Conservation (phyloP, 768 basidiomycete species). For the Omphalotus guepiniiformis region DNA sequence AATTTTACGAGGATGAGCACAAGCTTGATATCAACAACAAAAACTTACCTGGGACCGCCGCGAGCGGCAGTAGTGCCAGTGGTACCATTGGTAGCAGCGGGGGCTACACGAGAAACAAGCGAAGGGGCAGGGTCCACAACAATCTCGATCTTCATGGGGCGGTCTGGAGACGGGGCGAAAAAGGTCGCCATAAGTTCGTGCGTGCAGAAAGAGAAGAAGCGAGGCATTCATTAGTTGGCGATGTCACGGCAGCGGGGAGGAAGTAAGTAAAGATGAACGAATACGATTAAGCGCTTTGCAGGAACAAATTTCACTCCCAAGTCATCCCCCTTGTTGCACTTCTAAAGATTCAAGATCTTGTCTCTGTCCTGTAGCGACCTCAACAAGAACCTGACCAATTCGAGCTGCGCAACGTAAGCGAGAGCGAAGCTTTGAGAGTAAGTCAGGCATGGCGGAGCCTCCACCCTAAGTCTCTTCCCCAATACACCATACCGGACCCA, state of each 20-base stretch:
- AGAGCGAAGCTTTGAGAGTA: no score
- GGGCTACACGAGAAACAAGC: constrained; percentile 79
- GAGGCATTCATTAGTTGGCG: constrained; percentile 39
- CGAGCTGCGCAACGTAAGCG: constrained; percentile 17
- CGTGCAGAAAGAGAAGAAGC: constrained; percentile 35
- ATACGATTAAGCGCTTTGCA: constrained; percentile 21
- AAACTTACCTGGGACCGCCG: constrained; percentile 26
- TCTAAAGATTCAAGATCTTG: constrained; percentile 28
- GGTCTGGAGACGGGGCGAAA: constrained; percentile 25
- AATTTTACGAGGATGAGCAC: constrained; percentile 1
- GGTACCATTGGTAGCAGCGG: constrained; percentile 35
- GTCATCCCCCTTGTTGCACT: constrained; percentile 20
- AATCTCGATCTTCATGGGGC: constrained; percentile 53
- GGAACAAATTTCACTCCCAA: constrained; percentile 13
- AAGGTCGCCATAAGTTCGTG: constrained; percentile 20
- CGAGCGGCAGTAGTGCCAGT: constrained; percentile 20
- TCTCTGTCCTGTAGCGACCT: constrained; percentile 30
- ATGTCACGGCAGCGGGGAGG: constrained; percentile 35
- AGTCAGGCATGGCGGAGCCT: no score
- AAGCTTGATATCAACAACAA: neutral
- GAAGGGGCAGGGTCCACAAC: constrained; percentile 78
- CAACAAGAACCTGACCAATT: no score
- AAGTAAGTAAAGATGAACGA: constrained; percentile 39
- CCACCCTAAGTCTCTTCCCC: no score
- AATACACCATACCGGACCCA: no score